Evolutionary conservation across 228 moss, liverwort and hornwort species (phyloP), one percentile per base, ranked within the genome.

Genomic region (Sphagnum fallax): DNA sequence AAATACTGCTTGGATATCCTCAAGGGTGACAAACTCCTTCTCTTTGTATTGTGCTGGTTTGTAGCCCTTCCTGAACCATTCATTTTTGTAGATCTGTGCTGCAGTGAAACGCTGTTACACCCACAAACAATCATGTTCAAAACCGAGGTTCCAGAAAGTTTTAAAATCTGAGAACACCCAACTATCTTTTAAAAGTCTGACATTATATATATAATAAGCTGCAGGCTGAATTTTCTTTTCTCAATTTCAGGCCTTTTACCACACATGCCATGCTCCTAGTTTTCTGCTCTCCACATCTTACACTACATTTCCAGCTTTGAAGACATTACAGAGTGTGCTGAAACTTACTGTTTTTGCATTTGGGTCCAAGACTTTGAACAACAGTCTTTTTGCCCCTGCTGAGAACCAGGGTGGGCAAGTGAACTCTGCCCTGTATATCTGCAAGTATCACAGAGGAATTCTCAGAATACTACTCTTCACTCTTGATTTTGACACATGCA

Each of bases 51-150:
- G 81, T 15, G 78, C 76, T 32, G 73, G 76, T 63, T 76, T 77
- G 49, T 85, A 85, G 5, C 81, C 79, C 60, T 81, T 85, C 59
- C 76, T 85, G 64, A 85, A 85, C 85, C 85, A 85, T 16, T 85
- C 85, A 63, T 66, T 78, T 50, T 85, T 74, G 60, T 74, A 52
- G 63, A 81, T 85, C 59, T 78, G 78, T 5, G 78, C 67, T 15
- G 80, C 74, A 52, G 72, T 76, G 7, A 85, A 78, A 48, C 85
- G 78, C 83, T 84, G 74, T 66, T 65, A 69, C 32, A 32, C 32
- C 32, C 32, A 32, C 32, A 32, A 32, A 32, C 32, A 32, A 32
- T 3, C 32, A 32, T 32, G 32, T 2, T 32, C 32, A 32, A 32
- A 32, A 32, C 32, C 32, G 2, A 32, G 32, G 32, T 32, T 32